Percentiles rank a stretch among this genome's conserved stretches.
Evolutionary conservation across 306 rosid species (phyloP).

Genomic region (apple (Malus domestica)): ASM211411v1 NC_041797.1:22420001-22420500

Average conservation of each 20-base stretch:
- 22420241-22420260: slow-evolving; percentile 81
- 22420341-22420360: too few relatives aligned
- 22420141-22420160: slow-evolving; percentile 39
- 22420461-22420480: too few relatives aligned
- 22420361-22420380: too few relatives aligned
- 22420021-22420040: background rate
- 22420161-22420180: slow-evolving; percentile 76
- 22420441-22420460: too few relatives aligned
- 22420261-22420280: slow-evolving; percentile 28
- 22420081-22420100: slow-evolving; percentile 44
- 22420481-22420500: too few relatives aligned
- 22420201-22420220: slow-evolving; percentile 67
- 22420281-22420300: background rate
- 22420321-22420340: too few relatives aligned
- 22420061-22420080: background rate
- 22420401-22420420: too few relatives aligned
- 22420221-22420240: slow-evolving; percentile 77
- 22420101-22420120: slow-evolving; percentile 62
- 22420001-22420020: slow-evolving; percentile 77
- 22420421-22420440: too few relatives aligned
- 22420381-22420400: too few relatives aligned
- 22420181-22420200: slow-evolving; percentile 60
- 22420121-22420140: slow-evolving; percentile 33
- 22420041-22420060: background rate
- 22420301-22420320: background rate